Evolutionary conservation across 805 yeast genomes (phyloP).

Genomic region (Nakazawaea anatomiae): DNA sequence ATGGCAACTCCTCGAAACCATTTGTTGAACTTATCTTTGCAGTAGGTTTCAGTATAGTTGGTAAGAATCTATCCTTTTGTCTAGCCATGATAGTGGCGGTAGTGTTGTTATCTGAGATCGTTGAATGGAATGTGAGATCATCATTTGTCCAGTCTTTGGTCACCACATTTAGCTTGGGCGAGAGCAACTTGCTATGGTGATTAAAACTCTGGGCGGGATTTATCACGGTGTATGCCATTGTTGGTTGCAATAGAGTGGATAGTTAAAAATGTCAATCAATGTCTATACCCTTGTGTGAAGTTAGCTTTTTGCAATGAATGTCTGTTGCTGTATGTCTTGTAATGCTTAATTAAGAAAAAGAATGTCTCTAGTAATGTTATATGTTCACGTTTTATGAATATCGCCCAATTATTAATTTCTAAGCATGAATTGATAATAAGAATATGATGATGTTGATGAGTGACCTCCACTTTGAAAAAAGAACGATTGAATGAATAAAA

Average conservation of each 20-base stretch:
- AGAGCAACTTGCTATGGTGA: constrained; percentile 9
- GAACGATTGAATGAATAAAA: neutral
- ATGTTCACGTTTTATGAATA: too few relatives aligned
- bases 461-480: too few relatives aligned
- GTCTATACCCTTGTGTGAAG: too few relatives aligned
- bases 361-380: too few relatives aligned
- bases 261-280: too few relatives aligned
- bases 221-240: constrained; percentile 4
- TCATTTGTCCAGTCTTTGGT: constrained; percentile 25
- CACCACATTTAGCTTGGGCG: constrained; percentile 29
- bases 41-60: constrained; percentile 7
- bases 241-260: neutral
- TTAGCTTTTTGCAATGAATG: too few relatives aligned
- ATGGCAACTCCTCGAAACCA: constrained; percentile 10
- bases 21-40: neutral
- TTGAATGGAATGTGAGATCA: constrained; percentile 1
- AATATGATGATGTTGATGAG: too few relatives aligned
- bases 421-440: too few relatives aligned
- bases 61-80: constrained; percentile 8
- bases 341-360: too few relatives aligned
- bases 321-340: too few relatives aligned
- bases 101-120: neutral
- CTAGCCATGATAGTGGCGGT: neutral
- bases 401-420: too few relatives aligned
- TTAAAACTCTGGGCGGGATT: neutral